Conservation (phyloP, 805 yeast genomes). For the Ogataea sp. region DNA sequence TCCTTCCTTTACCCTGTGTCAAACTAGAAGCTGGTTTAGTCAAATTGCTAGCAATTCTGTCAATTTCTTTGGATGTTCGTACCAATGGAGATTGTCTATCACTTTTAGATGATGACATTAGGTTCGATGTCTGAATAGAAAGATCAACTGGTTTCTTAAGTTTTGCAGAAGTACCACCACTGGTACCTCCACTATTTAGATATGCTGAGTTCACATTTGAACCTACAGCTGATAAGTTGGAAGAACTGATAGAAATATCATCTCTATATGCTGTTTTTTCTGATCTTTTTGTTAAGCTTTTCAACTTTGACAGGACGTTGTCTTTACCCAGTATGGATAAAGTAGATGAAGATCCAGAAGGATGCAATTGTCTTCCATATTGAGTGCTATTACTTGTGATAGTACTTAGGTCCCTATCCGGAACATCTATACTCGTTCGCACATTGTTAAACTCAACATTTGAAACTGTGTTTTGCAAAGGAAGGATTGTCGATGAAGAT, state of each 20-base stretch:
- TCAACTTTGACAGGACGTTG: conserved; percentile 15
- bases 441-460: conserved; percentile 28
- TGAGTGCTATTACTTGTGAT: not conserved
- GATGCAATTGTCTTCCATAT: conserved; percentile 5
- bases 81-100: conserved; percentile 23
- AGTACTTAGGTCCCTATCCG: conserved; percentile 1
- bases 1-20: conserved; percentile 7
- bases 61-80: conserved; percentile 23
- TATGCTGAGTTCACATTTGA: too few species aligned
- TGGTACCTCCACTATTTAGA: not conserved
- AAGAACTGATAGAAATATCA: too few species aligned
- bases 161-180: conserved; percentile 10
- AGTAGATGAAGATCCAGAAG: conserved; percentile 14
- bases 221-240: too few species aligned
- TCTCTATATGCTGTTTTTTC: conserved; percentile 12
- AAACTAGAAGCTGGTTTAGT: not conserved
- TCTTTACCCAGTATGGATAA: conserved; percentile 13
- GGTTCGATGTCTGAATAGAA: conserved; percentile 19
- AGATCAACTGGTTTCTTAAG: conserved; percentile 19
- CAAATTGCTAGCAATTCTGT: conserved; percentile 17
- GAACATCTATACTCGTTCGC: conserved; percentile 10
- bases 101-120: conserved; percentile 11
- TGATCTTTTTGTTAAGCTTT: conserved; percentile 14
- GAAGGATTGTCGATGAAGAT: conserved; percentile 10
- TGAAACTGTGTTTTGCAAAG: conserved; percentile 16